Conservation (phyloP, 768 basidiomycete genomes). For the Boletus vinaceobasis region DNA sequence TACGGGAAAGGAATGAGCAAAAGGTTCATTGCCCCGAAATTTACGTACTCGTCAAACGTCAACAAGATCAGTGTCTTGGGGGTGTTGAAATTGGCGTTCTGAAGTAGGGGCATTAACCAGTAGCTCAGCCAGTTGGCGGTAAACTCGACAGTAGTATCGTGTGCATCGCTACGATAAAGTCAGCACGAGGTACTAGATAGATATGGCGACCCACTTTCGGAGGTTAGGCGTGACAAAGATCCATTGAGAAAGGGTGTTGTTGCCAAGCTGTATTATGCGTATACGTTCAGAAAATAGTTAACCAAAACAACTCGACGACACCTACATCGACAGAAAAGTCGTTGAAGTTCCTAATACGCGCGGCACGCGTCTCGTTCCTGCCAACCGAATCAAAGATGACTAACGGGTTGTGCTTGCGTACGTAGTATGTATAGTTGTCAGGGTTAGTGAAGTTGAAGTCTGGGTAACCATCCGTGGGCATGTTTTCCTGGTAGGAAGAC, state of each 20-base stretch:
- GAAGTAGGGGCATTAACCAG: constrained; percentile 52
- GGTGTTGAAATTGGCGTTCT: constrained; percentile 51
- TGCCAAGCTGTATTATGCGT: constrained; percentile 22
- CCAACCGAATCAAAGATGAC: constrained; percentile 52
- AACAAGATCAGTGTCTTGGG: constrained; percentile 53
- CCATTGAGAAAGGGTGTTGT: constrained; percentile 54
- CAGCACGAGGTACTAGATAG: background rate
- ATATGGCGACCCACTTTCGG: constrained; percentile 18
- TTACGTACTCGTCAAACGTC: constrained; percentile 60
- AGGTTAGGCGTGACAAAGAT: constrained; percentile 62
- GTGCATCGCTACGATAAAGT: constrained; percentile 46
- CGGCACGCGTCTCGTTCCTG: constrained; percentile 37
- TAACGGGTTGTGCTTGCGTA: constrained; percentile 55
- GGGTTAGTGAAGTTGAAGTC: constrained; percentile 36
- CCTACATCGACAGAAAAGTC: constrained; percentile 54
- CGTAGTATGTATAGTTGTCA: constrained; percentile 47
- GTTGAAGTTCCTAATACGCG: constrained; percentile 56
- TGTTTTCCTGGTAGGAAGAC: constrained; percentile 59
- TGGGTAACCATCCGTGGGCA: constrained; percentile 48
- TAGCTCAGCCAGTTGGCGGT: constrained; percentile 43
- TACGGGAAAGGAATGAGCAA: background rate
- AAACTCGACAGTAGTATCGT: constrained; percentile 55
- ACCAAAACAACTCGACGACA: background rate
- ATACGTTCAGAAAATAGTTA: background rate
- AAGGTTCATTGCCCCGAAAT: background rate